These are phyloP conservation scores for Sclerotinia glacialis DNA, from an alignment of 2,329 filamentous ascomycete genomes.

Conservation along the genomic window DNA sequence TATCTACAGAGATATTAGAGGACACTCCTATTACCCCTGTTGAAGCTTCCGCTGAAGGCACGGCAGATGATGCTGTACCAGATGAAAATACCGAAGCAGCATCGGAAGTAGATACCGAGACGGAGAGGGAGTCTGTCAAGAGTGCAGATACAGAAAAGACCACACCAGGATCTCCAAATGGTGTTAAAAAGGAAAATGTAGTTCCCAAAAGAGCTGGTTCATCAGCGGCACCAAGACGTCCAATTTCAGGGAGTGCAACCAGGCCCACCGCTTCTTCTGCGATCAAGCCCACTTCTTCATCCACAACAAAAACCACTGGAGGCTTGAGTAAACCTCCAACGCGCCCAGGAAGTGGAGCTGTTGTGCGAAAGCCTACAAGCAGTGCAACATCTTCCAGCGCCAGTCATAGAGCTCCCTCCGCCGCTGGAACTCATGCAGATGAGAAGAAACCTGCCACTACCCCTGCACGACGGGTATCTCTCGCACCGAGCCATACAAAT, in stretches of 20 bases:
- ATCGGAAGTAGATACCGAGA: constrained; percentile 36
- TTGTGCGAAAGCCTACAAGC: constrained; percentile 36
- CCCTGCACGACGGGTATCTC: constrained; percentile 36
- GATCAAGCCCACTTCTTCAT: constrained; percentile 33
- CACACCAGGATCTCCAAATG: constrained; percentile 32
- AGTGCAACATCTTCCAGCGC: constrained; percentile 37
- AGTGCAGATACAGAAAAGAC: constrained; percentile 32
- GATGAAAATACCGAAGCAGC: constrained; percentile 33
- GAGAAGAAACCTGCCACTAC: constrained; percentile 36
- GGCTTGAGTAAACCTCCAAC: constrained; percentile 40
- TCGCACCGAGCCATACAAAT: constrained; percentile 33
- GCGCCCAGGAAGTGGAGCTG: constrained; percentile 32
- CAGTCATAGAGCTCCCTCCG: constrained; percentile 36
- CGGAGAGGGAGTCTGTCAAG: constrained; percentile 36
- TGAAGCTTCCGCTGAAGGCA: constrained; percentile 9
- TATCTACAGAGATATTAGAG: constrained; percentile 1
- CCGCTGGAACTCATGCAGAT: constrained; percentile 36
- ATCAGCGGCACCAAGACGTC: constrained; percentile 33
- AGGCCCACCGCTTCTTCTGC: constrained; percentile 32
- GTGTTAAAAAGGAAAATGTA: constrained; percentile 38
- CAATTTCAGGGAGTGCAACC: constrained; percentile 16
- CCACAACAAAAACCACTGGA: constrained; percentile 31
- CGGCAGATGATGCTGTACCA: constrained; percentile 20
- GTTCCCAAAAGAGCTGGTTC: constrained; percentile 32
- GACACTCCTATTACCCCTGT: constrained; percentile 10